phyloP scores from a whole-genome alignment of 2,329 filamentous ascomycete genomes.

The Claviceps monticola region DNA sequence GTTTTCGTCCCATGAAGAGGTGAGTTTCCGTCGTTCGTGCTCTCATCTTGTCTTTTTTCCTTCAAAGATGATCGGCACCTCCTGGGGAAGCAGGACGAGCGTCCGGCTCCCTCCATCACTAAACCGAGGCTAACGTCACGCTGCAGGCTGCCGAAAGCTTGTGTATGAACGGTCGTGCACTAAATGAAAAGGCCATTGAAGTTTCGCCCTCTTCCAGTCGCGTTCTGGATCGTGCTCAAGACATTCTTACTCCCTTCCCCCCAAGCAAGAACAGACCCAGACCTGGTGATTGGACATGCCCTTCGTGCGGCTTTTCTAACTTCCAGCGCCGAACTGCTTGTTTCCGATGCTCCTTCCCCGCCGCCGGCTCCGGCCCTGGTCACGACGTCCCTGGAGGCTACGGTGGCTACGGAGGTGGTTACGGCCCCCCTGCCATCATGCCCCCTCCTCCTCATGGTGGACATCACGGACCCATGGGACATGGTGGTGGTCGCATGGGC shows the following conservation, averaged over 20 bases:
- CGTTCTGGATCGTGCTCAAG: slow-evolving; percentile 86
- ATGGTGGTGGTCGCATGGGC: slow-evolving; percentile 57
- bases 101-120: neutral
- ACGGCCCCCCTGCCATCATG: slow-evolving; percentile 67
- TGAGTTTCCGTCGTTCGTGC: slow-evolving; percentile 30
- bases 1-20: slow-evolving; percentile 98
- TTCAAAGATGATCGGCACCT: neutral
- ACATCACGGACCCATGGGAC: slow-evolving; percentile 41
- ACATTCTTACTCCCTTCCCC: slow-evolving; percentile 93
- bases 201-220: slow-evolving; percentile 95
- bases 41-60: neutral
- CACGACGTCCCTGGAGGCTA: slow-evolving; percentile 45
- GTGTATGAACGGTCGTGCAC: slow-evolving; percentile 95
- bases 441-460: slow-evolving; percentile 63
- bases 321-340: slow-evolving; percentile 97
- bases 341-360: slow-evolving; percentile 98
- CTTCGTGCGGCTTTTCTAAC: slow-evolving; percentile 96
- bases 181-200: slow-evolving; percentile 98
- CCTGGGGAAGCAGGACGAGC: neutral
- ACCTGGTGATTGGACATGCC: slow-evolving; percentile 97
- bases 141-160: slow-evolving; percentile 82
- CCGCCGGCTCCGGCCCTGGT: slow-evolving; percentile 62
- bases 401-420: slow-evolving; percentile 52
- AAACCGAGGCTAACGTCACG: neutral
- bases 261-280: slow-evolving; percentile 96